Conservation (phyloP, 805 yeast species). For the Nakazawaea pomicola region DNA sequence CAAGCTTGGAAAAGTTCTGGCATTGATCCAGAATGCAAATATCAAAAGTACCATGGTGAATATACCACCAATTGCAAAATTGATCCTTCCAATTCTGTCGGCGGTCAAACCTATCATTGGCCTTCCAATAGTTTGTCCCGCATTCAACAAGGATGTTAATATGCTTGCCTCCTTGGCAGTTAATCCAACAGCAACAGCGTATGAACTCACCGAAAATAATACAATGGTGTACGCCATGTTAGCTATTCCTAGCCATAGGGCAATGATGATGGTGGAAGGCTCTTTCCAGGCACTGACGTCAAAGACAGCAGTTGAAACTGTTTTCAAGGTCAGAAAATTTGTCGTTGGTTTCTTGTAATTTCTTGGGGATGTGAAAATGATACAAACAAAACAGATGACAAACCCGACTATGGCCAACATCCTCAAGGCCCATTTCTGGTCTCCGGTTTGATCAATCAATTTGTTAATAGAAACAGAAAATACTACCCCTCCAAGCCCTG, state of each 20-base stretch:
- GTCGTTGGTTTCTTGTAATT: slow-evolving; percentile 24
- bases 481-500: slow-evolving; percentile 38
- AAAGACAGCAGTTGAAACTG: slow-evolving; percentile 31
- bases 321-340: slow-evolving; percentile 15
- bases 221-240: slow-evolving; percentile 37
- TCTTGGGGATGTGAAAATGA: slow-evolving; percentile 41
- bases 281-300: slow-evolving; percentile 24
- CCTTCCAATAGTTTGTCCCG: slow-evolving; percentile 46
- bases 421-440: slow-evolving; percentile 37
- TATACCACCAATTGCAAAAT: slow-evolving; percentile 33
- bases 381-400: slow-evolving; percentile 32
- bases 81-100: slow-evolving; percentile 42
- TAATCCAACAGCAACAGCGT: slow-evolving; percentile 43
- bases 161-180: slow-evolving; percentile 37
- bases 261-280: slow-evolving; percentile 28
- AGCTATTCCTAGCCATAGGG: slow-evolving; percentile 31
- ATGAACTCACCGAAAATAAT: slow-evolving; percentile 43
- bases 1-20: slow-evolving; percentile 29
- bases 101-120: slow-evolving; percentile 41
- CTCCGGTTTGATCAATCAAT: slow-evolving; percentile 31
- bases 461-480: slow-evolving; percentile 30
- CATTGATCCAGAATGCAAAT: slow-evolving; percentile 41
- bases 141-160: slow-evolving; percentile 40
- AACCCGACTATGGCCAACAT: slow-evolving; percentile 34
- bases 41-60: slow-evolving; percentile 28